Conservation (phyloP, 352 stramenopile species). For the Thraustotheca clavata region DNA sequence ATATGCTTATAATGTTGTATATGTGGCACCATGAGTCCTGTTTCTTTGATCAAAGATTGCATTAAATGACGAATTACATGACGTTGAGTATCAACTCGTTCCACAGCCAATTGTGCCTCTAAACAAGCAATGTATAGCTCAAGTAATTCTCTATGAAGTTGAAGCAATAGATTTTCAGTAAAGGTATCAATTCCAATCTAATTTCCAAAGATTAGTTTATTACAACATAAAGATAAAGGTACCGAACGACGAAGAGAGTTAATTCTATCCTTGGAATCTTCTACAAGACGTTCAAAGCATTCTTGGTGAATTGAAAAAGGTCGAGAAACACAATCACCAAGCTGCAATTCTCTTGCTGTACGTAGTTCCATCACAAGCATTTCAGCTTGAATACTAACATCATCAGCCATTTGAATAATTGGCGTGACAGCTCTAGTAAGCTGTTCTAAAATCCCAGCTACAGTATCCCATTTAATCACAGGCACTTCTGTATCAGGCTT, state of each 20-base stretch:
- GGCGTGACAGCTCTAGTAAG: background rate
- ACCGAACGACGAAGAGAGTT: background rate
- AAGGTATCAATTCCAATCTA: background rate
- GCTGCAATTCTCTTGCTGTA: background rate
- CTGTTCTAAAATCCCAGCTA: conserved; percentile 8
- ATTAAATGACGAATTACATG: background rate
- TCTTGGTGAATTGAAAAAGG: background rate
- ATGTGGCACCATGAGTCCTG: background rate
- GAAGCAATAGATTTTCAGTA: background rate
- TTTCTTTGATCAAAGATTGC: background rate
- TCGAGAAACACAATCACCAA: background rate
- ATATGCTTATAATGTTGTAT: too few relatives aligned
- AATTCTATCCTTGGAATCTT: conserved; percentile 6
- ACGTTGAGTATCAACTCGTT: background rate
- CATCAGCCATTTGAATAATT: conserved; percentile 8
- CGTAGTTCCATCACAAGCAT: conserved; percentile 15
- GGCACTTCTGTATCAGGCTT: background rate
- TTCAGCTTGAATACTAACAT: conserved; percentile 19
- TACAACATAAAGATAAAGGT: background rate
- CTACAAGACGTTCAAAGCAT: conserved; percentile 2
- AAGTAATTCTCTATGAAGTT: conserved; percentile 15
- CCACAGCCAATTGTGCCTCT: background rate
- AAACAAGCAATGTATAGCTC: background rate
- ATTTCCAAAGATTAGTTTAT: background rate
- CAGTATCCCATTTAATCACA: conserved; percentile 21